A percentile compares a stretch with the other conserved stretches of the same genome.
phyloP scores from a whole-genome alignment of 1,284 basidiomycete genomes.

The Leccinum brunneo-olivaceum region DNA sequence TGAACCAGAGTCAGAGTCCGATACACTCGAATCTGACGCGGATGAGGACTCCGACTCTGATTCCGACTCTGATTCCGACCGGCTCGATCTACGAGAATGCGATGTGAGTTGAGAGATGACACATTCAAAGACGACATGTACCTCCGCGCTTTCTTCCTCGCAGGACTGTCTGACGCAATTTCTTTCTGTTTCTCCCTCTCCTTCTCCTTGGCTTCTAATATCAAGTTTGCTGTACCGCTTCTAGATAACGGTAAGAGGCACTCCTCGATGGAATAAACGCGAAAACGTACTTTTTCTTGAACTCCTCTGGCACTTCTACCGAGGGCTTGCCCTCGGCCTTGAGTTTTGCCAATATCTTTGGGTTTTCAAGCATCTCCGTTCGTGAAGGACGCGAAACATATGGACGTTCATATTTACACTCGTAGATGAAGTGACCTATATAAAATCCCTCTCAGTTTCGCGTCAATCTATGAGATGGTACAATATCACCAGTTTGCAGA shows the following conservation, averaged over 20 bases:
- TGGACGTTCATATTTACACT: conserved; percentile 67
- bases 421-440: conserved; percentile 71
- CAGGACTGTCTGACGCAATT: conserved; percentile 29
- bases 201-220: conserved; percentile 68
- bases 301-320: conserved; percentile 74
- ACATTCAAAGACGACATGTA: conserved; percentile 18
- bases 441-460: neutral
- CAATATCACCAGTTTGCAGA: conserved; percentile 48
- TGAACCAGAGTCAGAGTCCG: conserved; percentile 36
- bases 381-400: conserved; percentile 74
- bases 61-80: conserved; percentile 15
- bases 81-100: conserved; percentile 17
- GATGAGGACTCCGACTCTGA: conserved; percentile 35
- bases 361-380: conserved; percentile 71
- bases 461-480: neutral
- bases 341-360: conserved; percentile 53
- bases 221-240: conserved; percentile 64
- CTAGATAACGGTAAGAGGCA: conserved; percentile 32
- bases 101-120: neutral
- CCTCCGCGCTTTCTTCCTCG: conserved; percentile 50
- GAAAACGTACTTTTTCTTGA: conserved; percentile 60
- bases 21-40: conserved; percentile 36
- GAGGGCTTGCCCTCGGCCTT: conserved; percentile 62
- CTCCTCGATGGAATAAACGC: neutral
- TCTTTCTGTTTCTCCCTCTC: conserved; percentile 45